Conservation (phyloP, 2,329 filamentous ascomycete species). For the Dactylellina parvicollis region DNA sequence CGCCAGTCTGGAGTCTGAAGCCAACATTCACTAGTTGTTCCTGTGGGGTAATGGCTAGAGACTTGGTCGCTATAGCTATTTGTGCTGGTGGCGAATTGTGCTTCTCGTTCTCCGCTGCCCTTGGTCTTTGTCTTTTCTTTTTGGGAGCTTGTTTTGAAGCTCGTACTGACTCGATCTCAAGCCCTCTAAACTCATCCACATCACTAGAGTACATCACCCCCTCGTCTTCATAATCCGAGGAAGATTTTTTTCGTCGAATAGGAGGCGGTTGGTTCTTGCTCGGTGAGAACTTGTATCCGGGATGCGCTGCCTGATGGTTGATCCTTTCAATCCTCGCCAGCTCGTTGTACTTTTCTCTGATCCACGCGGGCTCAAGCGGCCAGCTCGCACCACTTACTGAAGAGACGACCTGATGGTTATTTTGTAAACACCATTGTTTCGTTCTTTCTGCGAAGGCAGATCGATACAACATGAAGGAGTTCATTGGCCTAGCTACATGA, state of each 20-base stretch:
- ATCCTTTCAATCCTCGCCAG: constrained; percentile 82
- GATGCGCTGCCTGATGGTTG: constrained; percentile 86
- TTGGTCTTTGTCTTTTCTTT: constrained; percentile 34
- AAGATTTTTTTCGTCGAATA: constrained; percentile 65
- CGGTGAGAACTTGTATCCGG: constrained; percentile 92
- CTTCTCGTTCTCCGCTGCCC: constrained; percentile 56
- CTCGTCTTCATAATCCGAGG: constrained; percentile 62
- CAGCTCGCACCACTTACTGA: constrained; percentile 87
- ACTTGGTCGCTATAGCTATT: constrained; percentile 56
- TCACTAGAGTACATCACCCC: constrained; percentile 64
- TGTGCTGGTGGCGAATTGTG: constrained; percentile 59
- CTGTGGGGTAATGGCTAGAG: not conserved
- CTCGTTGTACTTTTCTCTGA: constrained; percentile 79
- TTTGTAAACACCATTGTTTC: constrained; percentile 81
- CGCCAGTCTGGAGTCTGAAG: constrained; percentile 57
- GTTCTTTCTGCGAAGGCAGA: constrained; percentile 89
- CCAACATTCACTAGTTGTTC: constrained; percentile 9
- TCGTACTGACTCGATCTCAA: constrained; percentile 10
- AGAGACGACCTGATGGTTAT: constrained; percentile 94
- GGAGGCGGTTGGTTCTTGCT: constrained; percentile 69
- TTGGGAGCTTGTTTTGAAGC: constrained; percentile 3
- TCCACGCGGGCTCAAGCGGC: constrained; percentile 77
- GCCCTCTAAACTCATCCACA: constrained; percentile 62
- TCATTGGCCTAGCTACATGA: constrained; percentile 91
- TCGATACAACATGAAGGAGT: constrained; percentile 97